Evolutionary conservation across 2,329 filamentous ascomycete species (phyloP), one percentile per base, ranked within the genome.

Genomic region (Periconia digitata): DNA sequence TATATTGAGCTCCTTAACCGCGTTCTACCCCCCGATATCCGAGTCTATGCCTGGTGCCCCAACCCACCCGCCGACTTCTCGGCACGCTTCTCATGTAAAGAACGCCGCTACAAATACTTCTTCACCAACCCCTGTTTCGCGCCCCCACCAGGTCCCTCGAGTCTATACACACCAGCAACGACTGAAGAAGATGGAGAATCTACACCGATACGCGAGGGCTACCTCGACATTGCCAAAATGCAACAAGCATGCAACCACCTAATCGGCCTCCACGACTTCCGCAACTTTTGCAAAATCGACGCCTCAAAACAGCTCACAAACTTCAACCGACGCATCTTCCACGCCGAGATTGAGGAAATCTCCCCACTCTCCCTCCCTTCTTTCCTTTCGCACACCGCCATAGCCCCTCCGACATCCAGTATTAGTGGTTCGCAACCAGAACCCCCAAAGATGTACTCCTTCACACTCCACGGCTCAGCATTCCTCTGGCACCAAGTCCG

Each of bases 401-500:
- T 70, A 1, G 52, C 3, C 53, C 27, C 27, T 13, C 10, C 27
- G 10, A 10, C 27, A 4, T 3, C 27, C 27, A 10, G 3, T 10
- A 15, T 15, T 10, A 2, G n/a, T 43, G 3, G 36, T 47, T 6
- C 8, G 42, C 21, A 24, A 3, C 27, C 29, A n/a, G 38, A 50
- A 17, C 49, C 54, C 37, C 74, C 77, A 3, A 89, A 90, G 64
- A 81, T 96, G 13, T 97, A 95, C 74, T 86, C 87, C 53, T 95
- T 99, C 72, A 86, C 87, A 49, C 85, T 99, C 35, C 85, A 92
- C 58, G 94, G 94, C 17, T 91, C 88, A 7, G 94, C 92, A 1
- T 99, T 99, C 72, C 75, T 99, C 40, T 99, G 94, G 94, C 94
- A 99, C 74, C 94, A 99, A 74, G 95, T 99, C 58, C 85, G 94